These are phyloP conservation scores for Plectosphaerella sp. DNA, from an alignment of 2,329 filamentous ascomycete genomes.

Conservation along the genomic window DNA sequence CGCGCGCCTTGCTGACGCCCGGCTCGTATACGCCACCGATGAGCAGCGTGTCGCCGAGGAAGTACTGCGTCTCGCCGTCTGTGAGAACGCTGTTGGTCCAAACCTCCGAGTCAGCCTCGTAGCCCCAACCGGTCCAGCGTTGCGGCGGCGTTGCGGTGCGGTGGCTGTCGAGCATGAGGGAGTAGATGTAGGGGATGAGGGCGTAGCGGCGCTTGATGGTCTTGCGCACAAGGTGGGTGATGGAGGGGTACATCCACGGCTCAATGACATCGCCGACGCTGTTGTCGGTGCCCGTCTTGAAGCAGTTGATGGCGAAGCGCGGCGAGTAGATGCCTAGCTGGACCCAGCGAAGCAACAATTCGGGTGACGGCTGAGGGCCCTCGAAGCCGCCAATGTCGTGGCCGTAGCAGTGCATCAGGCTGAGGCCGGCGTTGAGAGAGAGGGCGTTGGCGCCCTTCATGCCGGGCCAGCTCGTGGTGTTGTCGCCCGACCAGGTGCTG, in stretches of 20 bases:
- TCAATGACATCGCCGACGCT: conserved; percentile 69
- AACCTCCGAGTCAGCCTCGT: conserved; percentile 60
- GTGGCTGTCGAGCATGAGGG: conserved; percentile 58
- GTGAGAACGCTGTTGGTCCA: conserved; percentile 55
- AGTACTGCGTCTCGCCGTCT: conserved; percentile 66
- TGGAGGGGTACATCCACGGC: conserved; percentile 72
- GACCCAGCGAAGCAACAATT: conserved; percentile 68
- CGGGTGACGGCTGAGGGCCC: conserved; percentile 66
- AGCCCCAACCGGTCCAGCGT: conserved; percentile 71
- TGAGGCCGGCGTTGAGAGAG: conserved; percentile 64
- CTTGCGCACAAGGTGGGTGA: conserved; percentile 56
- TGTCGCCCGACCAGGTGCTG: conserved; percentile 73
- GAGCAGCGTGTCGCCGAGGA: conserved; percentile 64
- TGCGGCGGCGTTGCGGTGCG: conserved; percentile 58
- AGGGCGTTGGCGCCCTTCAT: conserved; percentile 70
- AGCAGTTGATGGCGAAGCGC: conserved; percentile 74
- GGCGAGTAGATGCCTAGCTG: conserved; percentile 67
- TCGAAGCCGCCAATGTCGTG: conserved; percentile 76
- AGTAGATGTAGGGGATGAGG: conserved; percentile 68
- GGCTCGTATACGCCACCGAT: conserved; percentile 65
- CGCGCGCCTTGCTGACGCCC: conserved; percentile 43
- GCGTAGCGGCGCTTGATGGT: conserved; percentile 69
- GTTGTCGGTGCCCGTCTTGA: conserved; percentile 67
- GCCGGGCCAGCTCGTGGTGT: conserved; percentile 67
- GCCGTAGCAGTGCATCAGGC: conserved; percentile 64